A percentile compares a stretch with the other conserved stretches of the same genome.
Evolutionary conservation across 148 eudicot species (phyloP).

Genomic region (Rhododendron mucronatum): DNA sequence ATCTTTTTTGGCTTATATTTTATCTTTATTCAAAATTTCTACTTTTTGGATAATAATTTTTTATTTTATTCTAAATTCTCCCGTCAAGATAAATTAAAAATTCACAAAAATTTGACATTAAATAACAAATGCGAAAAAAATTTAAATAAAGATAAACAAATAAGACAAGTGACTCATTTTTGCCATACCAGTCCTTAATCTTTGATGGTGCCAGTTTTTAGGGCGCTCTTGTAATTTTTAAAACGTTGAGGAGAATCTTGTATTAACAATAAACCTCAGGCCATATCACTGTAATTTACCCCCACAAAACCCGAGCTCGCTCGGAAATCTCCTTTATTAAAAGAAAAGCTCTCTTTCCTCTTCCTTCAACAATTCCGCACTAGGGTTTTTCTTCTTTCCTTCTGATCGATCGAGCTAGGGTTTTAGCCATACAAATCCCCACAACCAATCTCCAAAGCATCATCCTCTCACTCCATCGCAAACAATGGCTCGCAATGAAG

Average conservation of each 20-base stretch:
- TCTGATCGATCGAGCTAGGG: neutral
- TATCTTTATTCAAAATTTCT: no score
- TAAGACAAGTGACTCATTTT: no score
- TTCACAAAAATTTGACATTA: no score
- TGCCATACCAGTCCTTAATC: no score
- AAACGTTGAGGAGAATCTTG: neutral
- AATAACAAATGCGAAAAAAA: no score
- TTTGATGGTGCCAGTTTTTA: no score
- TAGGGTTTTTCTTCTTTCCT: neutral
- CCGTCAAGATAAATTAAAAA: no score
- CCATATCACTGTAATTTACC: neutral
- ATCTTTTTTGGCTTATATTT: no score
- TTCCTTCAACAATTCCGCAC: neutral
- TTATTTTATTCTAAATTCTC: no score
- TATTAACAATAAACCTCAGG: neutral
- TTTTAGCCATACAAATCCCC: neutral
- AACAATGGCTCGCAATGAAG: constrained; percentile 87
- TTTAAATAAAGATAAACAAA: no score
- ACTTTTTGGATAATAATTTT: no score
- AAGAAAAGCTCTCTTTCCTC: neutral
- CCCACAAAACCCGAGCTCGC: neutral
- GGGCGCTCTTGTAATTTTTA: neutral
- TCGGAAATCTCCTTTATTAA: no score
- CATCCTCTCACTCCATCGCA: neutral
- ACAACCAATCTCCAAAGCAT: neutral